Conservation (phyloP, 129 eudicot species). For the Helianthus tuberosus region DNA sequence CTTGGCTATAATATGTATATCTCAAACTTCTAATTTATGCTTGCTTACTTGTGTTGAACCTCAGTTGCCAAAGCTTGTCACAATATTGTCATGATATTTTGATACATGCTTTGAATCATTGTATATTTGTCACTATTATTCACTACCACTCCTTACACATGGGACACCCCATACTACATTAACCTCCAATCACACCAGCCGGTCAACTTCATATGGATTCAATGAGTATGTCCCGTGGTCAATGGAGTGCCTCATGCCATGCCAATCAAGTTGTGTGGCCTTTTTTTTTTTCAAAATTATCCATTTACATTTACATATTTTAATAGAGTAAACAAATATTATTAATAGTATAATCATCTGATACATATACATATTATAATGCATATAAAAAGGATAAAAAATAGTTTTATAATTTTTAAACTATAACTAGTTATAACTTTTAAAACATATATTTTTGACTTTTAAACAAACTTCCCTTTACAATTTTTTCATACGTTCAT, state of each 20-base stretch:
- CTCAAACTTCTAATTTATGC: constrained; percentile 1
- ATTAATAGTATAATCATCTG: too few species aligned
- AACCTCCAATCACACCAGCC: neutral
- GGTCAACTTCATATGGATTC: constrained; percentile 11
- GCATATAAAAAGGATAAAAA: too few species aligned
- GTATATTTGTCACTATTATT: neutral
- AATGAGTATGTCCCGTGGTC: constrained; percentile 14
- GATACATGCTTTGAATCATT: neutral
- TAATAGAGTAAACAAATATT: neutral
- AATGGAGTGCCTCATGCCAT: constrained; percentile 10
- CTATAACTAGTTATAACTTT: too few species aligned
- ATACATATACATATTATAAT: too few species aligned
- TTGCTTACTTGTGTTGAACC: neutral
- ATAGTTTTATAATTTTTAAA: too few species aligned
- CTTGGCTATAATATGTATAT: neutral
- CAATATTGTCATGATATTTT: constrained; percentile 3
- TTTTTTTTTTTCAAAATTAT: neutral
- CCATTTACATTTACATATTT: neutral
- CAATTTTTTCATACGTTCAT: too few species aligned
- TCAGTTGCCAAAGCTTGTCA: neutral
- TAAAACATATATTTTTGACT: too few species aligned
- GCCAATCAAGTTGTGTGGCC: neutral
- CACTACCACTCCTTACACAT: constrained; percentile 10
- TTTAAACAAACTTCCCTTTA: too few species aligned
- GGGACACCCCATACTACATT: constrained; percentile 12